Evolutionary conservation across 2,329 filamentous ascomycete genomes (phyloP), one percentile per base, ranked within the genome.

Genomic region (Madurella fahalii): DNA sequence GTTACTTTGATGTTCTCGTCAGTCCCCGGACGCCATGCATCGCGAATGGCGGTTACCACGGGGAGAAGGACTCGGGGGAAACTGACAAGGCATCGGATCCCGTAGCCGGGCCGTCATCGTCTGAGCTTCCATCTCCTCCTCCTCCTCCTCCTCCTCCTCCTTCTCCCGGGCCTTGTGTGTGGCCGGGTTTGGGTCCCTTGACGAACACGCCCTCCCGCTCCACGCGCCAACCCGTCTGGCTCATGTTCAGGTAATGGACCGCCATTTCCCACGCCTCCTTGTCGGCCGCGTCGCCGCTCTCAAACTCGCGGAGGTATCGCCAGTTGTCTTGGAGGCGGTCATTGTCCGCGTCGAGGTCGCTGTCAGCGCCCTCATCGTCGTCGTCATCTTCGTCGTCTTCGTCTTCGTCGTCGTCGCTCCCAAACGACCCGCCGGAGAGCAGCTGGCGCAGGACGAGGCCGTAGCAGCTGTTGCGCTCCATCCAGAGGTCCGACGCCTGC

Each of bases 261-360:
- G 71, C 72, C 69, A 75, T 70, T 1, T 72, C 67, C 78, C 78
- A 81, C 2, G 71, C 71, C 51, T 76, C 74, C 39, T 63, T 64
- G 55, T 78, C 73, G 0, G 71, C 71, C 0, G 70, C 66, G 56
- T 81, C 78, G 25, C 77, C 78, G 42, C 72, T 77, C 64, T 81
- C 77, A 50, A 82, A 79, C 5, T 72, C 68, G 17, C 66, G 68
- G 11, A 82, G 65, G n/a, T 65, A 61, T n/a, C 62, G 60, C 72
- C 76, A 81, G 55, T 74, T 73, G 11, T 39, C 2, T 15, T 30
- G 31, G 3, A 17, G 18, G 50, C 17, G 17, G 30, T 25, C 25
- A 56, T 74, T 72, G 9, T 45, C 52, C 44, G 32, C 39, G 1
- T 44, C 30, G 25, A 5, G 13, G 30, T 40, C 54, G 12, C 13